phyloP scores from a whole-genome alignment of 768 basidiomycete species.

The Hericium erinaceus region DNA sequence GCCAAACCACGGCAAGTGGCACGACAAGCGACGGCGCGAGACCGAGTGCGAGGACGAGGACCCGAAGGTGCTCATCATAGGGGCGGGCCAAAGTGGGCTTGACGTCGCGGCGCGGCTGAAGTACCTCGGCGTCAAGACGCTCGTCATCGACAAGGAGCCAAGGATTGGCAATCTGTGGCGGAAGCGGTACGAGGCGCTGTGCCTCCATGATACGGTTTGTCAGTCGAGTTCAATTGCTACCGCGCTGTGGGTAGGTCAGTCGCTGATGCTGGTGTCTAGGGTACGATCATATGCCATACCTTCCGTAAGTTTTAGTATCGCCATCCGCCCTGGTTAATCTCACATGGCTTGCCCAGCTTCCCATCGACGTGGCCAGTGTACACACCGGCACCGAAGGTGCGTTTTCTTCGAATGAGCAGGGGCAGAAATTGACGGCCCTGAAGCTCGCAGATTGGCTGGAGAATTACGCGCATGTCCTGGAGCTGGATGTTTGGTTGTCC shows the following conservation, averaged over 20 bases:
- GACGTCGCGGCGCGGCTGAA: conserved; percentile 53
- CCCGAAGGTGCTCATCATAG: conserved; percentile 43
- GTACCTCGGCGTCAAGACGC: conserved; percentile 34
- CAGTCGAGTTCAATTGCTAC: conserved; percentile 21
- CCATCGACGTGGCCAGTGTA: conserved; percentile 24
- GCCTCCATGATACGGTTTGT: conserved; percentile 62
- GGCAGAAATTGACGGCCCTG: neutral
- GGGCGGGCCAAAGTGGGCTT: conserved; percentile 45
- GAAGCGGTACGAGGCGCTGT: conserved; percentile 55
- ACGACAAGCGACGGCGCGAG: conserved; percentile 27
- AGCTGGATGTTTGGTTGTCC: conserved; percentile 55
- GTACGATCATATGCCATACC: conserved; percentile 47
- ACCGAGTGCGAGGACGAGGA: conserved; percentile 32
- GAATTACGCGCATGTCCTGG: conserved; percentile 47
- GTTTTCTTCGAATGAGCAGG: too few species aligned
- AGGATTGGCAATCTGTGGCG: conserved; percentile 64
- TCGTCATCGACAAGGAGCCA: conserved; percentile 55
- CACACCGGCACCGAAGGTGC: conserved; percentile 23
- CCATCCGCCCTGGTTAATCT: neutral
- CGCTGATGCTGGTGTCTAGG: conserved; percentile 21
- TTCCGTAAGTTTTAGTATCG: conserved; percentile 13
- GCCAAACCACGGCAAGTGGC: conserved; percentile 35
- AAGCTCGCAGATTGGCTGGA: conserved; percentile 64
- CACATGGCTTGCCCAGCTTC: conserved; percentile 15
- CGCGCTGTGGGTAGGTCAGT: neutral